phyloP scores from a whole-genome alignment of 495 filamentous ascomycete genomes.

The Rhizodiscina lignyota region DNA sequence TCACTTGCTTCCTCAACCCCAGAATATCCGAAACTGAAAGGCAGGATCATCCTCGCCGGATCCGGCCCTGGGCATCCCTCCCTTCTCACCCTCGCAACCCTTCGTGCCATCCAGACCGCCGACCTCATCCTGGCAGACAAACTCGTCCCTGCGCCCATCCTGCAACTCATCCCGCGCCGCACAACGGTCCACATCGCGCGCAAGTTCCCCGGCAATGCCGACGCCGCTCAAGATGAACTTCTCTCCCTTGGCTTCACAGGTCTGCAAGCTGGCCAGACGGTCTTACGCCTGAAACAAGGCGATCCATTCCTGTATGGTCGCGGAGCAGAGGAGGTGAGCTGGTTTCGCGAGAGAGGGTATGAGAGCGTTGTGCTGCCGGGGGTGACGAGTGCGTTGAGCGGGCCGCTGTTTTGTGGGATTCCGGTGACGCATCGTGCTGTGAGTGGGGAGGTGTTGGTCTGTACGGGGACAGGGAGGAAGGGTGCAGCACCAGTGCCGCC shows the following conservation, averaged over 20 bases:
- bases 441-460: conserved; percentile 81
- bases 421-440: conserved; percentile 80
- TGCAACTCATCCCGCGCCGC: conserved; percentile 78
- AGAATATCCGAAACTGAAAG: conserved; percentile 15
- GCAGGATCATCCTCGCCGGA: conserved; percentile 75
- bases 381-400: conserved; percentile 73
- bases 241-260: conserved; percentile 61
- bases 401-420: conserved; percentile 75
- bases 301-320: conserved; percentile 94
- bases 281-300: conserved; percentile 85
- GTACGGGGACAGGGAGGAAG: conserved; percentile 88
- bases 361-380: conserved; percentile 65
- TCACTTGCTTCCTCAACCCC: conserved; percentile 6
- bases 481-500: conserved; percentile 71
- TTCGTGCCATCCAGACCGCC: conserved; percentile 67
- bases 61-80: conserved; percentile 90
- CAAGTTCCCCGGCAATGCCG: conserved; percentile 95
- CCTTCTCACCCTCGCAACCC: conserved; percentile 74
- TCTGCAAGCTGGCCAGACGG: conserved; percentile 53
- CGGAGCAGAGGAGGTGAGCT: conserved; percentile 83
- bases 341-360: conserved; percentile 59
- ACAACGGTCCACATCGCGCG: conserved; percentile 83
- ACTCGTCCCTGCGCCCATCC: conserved; percentile 73
- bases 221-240: conserved; percentile 81
- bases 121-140: conserved; percentile 92